Percentiles rank a stretch among this genome's conserved stretches.
Evolutionary conservation across 2,329 filamentous ascomycete genomes (phyloP).

Genomic region (Amauroascus niger): DNA sequence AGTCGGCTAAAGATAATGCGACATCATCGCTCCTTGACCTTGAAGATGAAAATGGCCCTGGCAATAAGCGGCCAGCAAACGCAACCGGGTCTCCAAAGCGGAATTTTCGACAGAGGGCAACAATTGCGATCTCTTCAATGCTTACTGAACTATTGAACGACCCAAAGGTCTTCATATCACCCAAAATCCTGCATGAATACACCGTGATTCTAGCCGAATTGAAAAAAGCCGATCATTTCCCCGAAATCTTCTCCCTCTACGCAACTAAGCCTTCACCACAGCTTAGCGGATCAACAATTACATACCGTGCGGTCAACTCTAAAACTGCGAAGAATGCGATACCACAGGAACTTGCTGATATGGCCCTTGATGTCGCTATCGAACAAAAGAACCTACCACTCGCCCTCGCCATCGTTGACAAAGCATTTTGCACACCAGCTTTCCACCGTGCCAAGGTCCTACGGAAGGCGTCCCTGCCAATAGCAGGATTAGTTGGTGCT

Average conservation of each 20-base stretch:
- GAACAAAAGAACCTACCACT: slow-evolving; percentile 66
- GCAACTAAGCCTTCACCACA: slow-evolving; percentile 68
- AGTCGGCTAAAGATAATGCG: slow-evolving; percentile 27
- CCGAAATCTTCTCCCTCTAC: slow-evolving; percentile 70
- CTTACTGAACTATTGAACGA: slow-evolving; percentile 64
- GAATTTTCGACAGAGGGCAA: slow-evolving; percentile 30
- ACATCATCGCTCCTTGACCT: slow-evolving; percentile 36
- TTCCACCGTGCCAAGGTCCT: slow-evolving; percentile 38
- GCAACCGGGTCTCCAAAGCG: slow-evolving; percentile 13
- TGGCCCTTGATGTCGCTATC: slow-evolving; percentile 71
- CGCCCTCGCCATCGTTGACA: slow-evolving; percentile 67
- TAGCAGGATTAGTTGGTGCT: slow-evolving; percentile 31
- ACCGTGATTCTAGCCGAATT: slow-evolving; percentile 66
- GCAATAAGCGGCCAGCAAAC: background rate
- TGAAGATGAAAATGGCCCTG: slow-evolving; percentile 18
- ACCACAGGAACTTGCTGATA: slow-evolving; percentile 57
- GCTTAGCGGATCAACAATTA: slow-evolving; percentile 49
- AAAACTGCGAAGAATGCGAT: slow-evolving; percentile 62
- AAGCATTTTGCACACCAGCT: slow-evolving; percentile 40
- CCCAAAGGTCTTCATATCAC: slow-evolving; percentile 70
- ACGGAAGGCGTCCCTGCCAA: slow-evolving; percentile 32
- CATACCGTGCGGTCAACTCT: slow-evolving; percentile 55
- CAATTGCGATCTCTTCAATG: slow-evolving; percentile 42
- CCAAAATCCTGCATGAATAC: slow-evolving; percentile 61
- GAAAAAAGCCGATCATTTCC: slow-evolving; percentile 63